phyloP scores from a whole-genome alignment of 495 filamentous ascomycete genomes.

The Tuber magnatum region DNA sequence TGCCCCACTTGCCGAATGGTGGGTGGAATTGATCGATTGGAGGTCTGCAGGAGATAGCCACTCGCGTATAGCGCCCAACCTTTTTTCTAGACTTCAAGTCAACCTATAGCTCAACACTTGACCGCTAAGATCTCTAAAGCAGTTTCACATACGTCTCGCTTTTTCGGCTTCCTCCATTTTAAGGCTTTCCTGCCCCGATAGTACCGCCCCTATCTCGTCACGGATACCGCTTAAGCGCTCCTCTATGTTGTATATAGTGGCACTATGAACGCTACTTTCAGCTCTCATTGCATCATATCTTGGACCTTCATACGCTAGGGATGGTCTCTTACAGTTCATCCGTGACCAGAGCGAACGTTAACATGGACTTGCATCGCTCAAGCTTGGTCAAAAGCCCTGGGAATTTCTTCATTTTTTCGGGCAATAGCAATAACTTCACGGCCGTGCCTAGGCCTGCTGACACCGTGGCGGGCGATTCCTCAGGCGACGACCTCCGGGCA shows the following conservation, averaged over 20 bases:
- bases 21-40: not conserved
- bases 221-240: not conserved
- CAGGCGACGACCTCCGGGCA: not conserved
- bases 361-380: not conserved
- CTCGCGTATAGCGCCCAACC: not conserved
- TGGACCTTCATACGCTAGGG: not conserved
- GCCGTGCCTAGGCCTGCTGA: not conserved
- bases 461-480: not conserved
- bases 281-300: not conserved
- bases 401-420: not conserved
- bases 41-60: not conserved
- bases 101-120: not conserved
- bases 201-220: not conserved
- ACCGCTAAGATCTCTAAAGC: not conserved
- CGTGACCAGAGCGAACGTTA: not conserved
- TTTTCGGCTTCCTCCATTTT: not conserved
- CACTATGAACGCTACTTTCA: not conserved
- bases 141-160: not conserved
- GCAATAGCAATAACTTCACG: not conserved
- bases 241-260: not conserved
- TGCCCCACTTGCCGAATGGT: not conserved
- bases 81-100: not conserved
- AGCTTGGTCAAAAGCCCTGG: not conserved
- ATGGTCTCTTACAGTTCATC: not conserved
- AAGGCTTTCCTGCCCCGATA: not conserved